These are phyloP conservation scores for Teunomyces tritomae DNA, from an alignment of 805 yeast genomes.

Conservation along the genomic window DNA sequence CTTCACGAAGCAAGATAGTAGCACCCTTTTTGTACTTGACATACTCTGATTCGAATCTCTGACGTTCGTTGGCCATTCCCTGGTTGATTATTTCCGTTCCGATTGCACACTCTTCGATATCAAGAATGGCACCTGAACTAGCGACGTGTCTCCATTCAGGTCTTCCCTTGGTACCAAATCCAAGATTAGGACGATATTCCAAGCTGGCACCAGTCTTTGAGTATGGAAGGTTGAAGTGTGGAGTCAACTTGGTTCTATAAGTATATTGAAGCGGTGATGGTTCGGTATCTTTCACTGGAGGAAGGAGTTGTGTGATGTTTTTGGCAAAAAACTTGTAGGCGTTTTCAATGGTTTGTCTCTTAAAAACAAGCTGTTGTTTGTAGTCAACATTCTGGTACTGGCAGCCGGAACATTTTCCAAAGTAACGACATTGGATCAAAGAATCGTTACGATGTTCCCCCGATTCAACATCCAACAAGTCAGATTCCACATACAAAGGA, in stretches of 20 bases:
- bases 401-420: conserved; percentile 93
- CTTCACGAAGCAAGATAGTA: conserved; percentile 80
- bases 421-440: conserved; percentile 73
- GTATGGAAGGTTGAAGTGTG: conserved; percentile 85
- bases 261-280: conserved; percentile 73
- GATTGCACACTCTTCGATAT: conserved; percentile 90
- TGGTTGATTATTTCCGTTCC: conserved; percentile 77
- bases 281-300: conserved; percentile 60
- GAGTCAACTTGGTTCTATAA: conserved; percentile 92
- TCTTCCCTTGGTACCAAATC: conserved; percentile 85
- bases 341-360: conserved; percentile 69
- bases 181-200: conserved; percentile 63
- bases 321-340: conserved; percentile 83
- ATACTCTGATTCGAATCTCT: conserved; percentile 46
- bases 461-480: conserved; percentile 51
- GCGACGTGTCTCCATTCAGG: conserved; percentile 60
- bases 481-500: conserved; percentile 71
- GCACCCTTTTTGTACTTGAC: conserved; percentile 70
- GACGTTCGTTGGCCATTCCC: conserved; percentile 72
- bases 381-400: conserved; percentile 84
- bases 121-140: conserved; percentile 71
- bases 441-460: conserved; percentile 48
- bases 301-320: conserved; percentile 47
- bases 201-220: conserved; percentile 29
- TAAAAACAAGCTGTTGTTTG: conserved; percentile 66